phyloP scores from a whole-genome alignment of 257 asterid species.

The Solanum corneliomulleri region DNA sequence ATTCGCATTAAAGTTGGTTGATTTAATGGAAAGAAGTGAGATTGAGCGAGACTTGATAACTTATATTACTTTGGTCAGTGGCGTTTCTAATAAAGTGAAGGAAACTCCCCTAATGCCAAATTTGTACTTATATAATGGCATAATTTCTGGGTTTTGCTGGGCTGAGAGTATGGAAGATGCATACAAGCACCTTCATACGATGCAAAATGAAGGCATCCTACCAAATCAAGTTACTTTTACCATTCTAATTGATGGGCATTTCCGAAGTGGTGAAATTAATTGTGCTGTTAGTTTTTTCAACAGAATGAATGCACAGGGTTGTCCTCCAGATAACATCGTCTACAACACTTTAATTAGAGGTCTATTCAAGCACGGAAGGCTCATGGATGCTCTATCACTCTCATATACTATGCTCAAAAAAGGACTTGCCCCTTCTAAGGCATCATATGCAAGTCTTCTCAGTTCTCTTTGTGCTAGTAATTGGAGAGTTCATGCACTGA shows the following conservation, averaged over 20 bases:
- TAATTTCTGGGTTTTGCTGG: conserved; percentile 37
- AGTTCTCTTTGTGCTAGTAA: conserved; percentile 23
- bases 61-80: conserved; percentile 35
- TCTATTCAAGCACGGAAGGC: conserved; percentile 36
- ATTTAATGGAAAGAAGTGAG: conserved; percentile 41
- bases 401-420: conserved; percentile 37
- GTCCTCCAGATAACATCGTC: conserved; percentile 26
- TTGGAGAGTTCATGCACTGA: conserved; percentile 29
- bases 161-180: conserved; percentile 39
- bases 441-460: conserved; percentile 37
- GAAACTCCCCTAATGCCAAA: conserved; percentile 16
- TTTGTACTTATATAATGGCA: conserved; percentile 34
- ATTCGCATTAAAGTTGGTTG: conserved; percentile 37
- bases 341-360: conserved; percentile 39
- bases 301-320: conserved; percentile 33
- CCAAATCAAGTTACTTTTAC: conserved; percentile 60
- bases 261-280: conserved; percentile 28
- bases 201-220: conserved; percentile 31
- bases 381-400: conserved; percentile 35
- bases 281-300: conserved; percentile 42
- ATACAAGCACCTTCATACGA: conserved; percentile 23
- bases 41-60: conserved; percentile 36
- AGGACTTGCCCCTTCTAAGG: conserved; percentile 42
- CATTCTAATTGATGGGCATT: conserved; percentile 42
- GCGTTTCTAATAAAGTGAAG: conserved; percentile 26